Percentiles rank a stretch among this genome's conserved stretches.
Conservation (phyloP, 1,284 basidiomycete genomes). For the Pterulicium gracile region DNA sequence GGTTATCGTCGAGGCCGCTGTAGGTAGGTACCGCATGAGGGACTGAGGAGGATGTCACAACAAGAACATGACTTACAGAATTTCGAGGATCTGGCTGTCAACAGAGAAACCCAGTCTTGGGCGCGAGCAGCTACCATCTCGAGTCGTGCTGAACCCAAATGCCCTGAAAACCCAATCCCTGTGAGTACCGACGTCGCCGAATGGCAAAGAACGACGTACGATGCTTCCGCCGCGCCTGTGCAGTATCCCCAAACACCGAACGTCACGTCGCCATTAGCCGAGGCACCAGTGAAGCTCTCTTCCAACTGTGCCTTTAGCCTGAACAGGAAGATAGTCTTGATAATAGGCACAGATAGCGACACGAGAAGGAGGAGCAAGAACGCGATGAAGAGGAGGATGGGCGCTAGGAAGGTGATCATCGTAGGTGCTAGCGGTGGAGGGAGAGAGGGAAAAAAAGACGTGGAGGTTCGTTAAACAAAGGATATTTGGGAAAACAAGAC, state of each 20-base stretch:
- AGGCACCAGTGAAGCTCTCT: constrained; percentile 22
- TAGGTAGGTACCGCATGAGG: constrained; percentile 5
- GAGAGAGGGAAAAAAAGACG: not conserved
- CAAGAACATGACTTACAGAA: constrained; percentile 26
- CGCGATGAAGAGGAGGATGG: constrained; percentile 34
- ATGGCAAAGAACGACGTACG: constrained; percentile 24
- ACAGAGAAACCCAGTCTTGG: constrained; percentile 40
- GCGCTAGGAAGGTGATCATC: constrained; percentile 26
- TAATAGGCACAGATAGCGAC: constrained; percentile 48
- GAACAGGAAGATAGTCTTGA: constrained; percentile 43
- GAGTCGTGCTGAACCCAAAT: constrained; percentile 25
- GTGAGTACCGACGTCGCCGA: too few species aligned
- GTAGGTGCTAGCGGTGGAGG: not conserved
- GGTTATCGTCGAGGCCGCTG: constrained; percentile 22
- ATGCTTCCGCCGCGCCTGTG: constrained; percentile 31
- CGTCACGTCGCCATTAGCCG: constrained; percentile 25
- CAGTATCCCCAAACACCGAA: constrained; percentile 59
- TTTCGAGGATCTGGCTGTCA: constrained; percentile 31
- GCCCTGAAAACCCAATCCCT: constrained; percentile 29
- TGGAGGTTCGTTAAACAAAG: not conserved
- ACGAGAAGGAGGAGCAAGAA: constrained; percentile 47
- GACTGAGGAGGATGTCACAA: constrained; percentile 8
- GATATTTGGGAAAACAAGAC: not conserved
- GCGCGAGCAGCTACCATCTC: constrained; percentile 31
- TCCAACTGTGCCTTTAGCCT: constrained; percentile 27